Base-by-base conservation (phyloP, 306 rosid genomes). In the Dicorynia guianensis region DNA sequence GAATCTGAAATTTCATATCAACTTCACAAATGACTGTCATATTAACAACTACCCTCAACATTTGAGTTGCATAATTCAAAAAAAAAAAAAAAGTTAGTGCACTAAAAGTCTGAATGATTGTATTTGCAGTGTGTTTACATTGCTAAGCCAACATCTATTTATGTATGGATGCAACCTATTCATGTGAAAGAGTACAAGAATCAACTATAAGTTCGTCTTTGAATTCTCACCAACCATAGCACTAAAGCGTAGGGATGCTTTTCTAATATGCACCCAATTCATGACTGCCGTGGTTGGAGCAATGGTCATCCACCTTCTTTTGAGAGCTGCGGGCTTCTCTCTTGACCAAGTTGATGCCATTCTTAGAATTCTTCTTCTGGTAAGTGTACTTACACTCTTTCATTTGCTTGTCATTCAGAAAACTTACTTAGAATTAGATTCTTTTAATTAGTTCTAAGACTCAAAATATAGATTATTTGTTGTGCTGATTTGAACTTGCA, bases 111-210 rank as follows among this genome's bases (percentile, higher is more conserved):
- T n/a, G n/a, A n/a, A n/a, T n/a, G 60, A 57, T 59, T 50, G 74
- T 72, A 53, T 25, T 25, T 83, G 93, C 97, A 95, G 98, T 66
- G 81, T 89, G 77, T 90, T 90, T 82, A 91, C 93, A 7, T 81
- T 96, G 84, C 72, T 96, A 38, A 89, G 99, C 74, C 82, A 92
- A 68, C 99, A 96, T 77, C 57, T 96, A 86, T 96, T 92, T 38
- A 81, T 92, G 98, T 88, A 92, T 62, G 99, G 98, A 33, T 96
- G 99, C 86, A 90, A 96, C 72, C 66, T 96, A 11, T 90, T 87
- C 83, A 86, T 88, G 90, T 96, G 99, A 98, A 90, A 88, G 79
- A 63, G 55, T 1, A 84, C 90, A 56, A 86, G 98, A 69, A 89
- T 96, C 69, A 92, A 92, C 69, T 80, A 87, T 65, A 96, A 90